Conservation (phyloP, 257 asterid species). For the Solanum virginianum region DNA sequence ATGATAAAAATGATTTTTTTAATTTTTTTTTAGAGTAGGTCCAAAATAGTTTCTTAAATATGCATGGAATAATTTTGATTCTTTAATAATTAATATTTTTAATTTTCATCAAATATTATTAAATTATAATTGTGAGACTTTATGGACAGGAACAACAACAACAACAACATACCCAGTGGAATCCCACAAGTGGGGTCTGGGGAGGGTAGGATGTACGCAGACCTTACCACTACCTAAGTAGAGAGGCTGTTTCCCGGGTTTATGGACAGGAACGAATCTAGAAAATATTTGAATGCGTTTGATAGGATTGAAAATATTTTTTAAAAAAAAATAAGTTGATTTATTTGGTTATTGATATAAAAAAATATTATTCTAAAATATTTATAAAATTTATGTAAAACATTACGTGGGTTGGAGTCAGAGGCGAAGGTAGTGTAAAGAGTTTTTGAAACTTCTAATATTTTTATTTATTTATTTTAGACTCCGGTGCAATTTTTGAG, state of each 20-base stretch:
- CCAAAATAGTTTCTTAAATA: too few species aligned
- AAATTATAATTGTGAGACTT: neutral
- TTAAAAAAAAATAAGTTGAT: neutral
- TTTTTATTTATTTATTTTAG: neutral
- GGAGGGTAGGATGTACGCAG: too few species aligned
- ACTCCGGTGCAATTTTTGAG: neutral
- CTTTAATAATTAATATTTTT: neutral
- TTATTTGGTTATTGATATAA: neutral
- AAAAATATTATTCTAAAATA: neutral
- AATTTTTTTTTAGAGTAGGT: too few species aligned
- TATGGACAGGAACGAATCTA: neutral
- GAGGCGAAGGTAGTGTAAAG: neutral
- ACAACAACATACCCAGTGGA: too few species aligned
- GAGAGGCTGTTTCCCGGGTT: too few species aligned
- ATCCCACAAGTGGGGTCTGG: too few species aligned
- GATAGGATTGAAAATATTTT: neutral
- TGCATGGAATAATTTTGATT: neutral
- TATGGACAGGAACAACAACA: neutral
- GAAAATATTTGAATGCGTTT: neutral
- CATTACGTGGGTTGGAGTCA: neutral
- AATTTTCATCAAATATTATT: neutral
- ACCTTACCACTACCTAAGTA: too few species aligned
- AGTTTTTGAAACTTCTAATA: neutral
- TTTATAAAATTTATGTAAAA: neutral
- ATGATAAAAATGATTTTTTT: too few species aligned